Percentiles rank a stretch among this genome's conserved stretches.
Evolutionary conservation across 164 flowering plant genomes (phyloP).

Genomic region (Tinospora cordifolia): DNA sequence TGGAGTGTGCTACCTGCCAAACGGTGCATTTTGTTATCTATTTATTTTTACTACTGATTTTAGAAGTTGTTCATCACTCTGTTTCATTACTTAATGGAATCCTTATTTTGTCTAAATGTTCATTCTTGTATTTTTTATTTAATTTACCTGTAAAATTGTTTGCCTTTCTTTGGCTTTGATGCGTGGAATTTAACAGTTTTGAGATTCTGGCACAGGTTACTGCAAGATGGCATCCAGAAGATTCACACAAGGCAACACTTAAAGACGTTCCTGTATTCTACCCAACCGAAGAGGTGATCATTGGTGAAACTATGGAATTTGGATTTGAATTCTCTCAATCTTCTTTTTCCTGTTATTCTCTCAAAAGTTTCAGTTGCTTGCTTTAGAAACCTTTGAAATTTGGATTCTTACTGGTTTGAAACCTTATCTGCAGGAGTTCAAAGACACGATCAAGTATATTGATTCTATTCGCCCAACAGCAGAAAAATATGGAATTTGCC

Average conservation of each 20-base stretch:
- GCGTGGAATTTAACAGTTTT: slow-evolving; percentile 7
- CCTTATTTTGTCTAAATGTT: not conserved
- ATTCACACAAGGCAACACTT: slow-evolving; percentile 57
- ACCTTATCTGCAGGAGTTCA: slow-evolving; percentile 60
- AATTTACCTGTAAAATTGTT: not conserved
- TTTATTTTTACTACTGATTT: not conserved
- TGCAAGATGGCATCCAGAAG: slow-evolving; percentile 83
- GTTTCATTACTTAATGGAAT: not conserved
- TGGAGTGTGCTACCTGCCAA: slow-evolving; percentile 70
- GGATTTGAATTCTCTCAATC: not conserved
- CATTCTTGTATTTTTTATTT: not conserved
- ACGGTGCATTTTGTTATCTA: slow-evolving; percentile 35
- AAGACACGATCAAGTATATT: slow-evolving; percentile 71
- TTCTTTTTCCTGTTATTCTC: not conserved
- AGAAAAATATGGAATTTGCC: slow-evolving; percentile 82
- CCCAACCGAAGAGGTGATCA: slow-evolving; percentile 82
- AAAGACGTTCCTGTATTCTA: slow-evolving; percentile 87
- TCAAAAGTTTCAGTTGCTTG: slow-evolving; percentile 7
- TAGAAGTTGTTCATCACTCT: not conserved
- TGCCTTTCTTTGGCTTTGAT: not conserved
- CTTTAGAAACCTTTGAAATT: not conserved
- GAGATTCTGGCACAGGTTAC: slow-evolving; percentile 47
- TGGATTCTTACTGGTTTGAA: slow-evolving; percentile 3
- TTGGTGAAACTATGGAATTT: not conserved
- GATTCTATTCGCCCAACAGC: slow-evolving; percentile 63